phyloP scores from a whole-genome alignment of 345 rosid species.

The Gossypium mustelinum region DNA sequence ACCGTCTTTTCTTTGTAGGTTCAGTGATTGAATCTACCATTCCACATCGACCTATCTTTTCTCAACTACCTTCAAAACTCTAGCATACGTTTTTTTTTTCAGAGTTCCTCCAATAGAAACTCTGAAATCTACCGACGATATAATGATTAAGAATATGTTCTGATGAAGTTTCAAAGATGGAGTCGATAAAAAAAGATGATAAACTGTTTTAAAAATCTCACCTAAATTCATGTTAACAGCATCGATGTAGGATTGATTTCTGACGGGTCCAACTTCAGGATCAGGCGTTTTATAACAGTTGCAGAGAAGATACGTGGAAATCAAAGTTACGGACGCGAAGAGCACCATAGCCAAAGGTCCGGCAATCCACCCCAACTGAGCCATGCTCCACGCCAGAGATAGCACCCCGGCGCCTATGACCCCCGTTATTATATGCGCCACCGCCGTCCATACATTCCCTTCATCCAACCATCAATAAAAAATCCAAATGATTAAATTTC shows the following conservation, averaged over 20 bases:
- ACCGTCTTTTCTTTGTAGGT: neutral
- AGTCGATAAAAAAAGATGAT: neutral
- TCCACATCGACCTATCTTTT: neutral
- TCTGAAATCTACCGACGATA: neutral
- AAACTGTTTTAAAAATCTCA: neutral
- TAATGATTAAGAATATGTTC: neutral
- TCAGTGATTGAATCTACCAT: neutral
- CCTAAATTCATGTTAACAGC: slow-evolving; percentile 37
- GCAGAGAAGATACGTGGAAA: slow-evolving; percentile 45
- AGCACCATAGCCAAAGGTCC: slow-evolving; percentile 46
- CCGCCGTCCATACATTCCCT: slow-evolving; percentile 46
- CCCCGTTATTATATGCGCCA: slow-evolving; percentile 47
- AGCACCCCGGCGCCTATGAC: slow-evolving; percentile 51
- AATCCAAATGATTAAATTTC: neutral
- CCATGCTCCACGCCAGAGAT: slow-evolving; percentile 67
- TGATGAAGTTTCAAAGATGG: neutral
- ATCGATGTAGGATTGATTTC: slow-evolving; percentile 34
- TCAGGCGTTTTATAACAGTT: slow-evolving; percentile 53
- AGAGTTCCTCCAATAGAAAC: neutral
- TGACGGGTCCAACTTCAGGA: slow-evolving; percentile 41
- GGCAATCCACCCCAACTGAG: slow-evolving; percentile 71
- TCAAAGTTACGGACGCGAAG: slow-evolving; percentile 48
- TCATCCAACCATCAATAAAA: neutral
- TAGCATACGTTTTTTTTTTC: neutral
- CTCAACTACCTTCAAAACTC: neutral